These are phyloP conservation scores for Oryza longistaminata DNA, from an alignment of 176 grass and related monocot species.

Conservation along the genomic window DNA sequence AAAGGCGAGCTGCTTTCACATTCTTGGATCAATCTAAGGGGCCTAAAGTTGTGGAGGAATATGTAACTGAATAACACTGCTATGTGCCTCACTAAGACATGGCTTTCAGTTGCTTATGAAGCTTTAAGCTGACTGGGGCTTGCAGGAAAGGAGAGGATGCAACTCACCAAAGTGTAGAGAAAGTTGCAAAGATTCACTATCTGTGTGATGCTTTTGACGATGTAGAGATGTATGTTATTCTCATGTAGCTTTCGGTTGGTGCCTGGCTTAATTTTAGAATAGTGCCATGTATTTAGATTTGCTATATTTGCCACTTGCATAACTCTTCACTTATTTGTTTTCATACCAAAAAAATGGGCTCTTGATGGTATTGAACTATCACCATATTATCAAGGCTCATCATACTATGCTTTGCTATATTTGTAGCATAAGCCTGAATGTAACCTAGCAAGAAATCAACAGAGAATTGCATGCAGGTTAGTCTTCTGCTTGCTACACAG, in stretches of 20 bases:
- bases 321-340: background rate
- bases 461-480: background rate
- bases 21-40: background rate
- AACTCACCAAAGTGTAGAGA: background rate
- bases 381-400: background rate
- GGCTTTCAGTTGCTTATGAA: background rate
- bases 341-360: background rate
- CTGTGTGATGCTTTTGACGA: background rate
- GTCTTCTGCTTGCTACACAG: background rate
- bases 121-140: slow-evolving; percentile 13
- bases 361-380: background rate
- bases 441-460: background rate
- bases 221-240: background rate
- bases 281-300: background rate
- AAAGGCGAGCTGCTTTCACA: slow-evolving; percentile 35
- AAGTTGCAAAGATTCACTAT: slow-evolving; percentile 6
- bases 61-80: slow-evolving; percentile 5
- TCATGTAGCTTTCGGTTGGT: background rate
- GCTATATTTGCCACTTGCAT: background rate
- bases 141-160: background rate
- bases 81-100: background rate
- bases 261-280: background rate
- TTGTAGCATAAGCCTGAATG: background rate
- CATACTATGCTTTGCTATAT: background rate
- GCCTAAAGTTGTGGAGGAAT: slow-evolving; percentile 25